Conservation (phyloP, 2,329 filamentous ascomycete species). For the Colletotrichum falcatum region DNA sequence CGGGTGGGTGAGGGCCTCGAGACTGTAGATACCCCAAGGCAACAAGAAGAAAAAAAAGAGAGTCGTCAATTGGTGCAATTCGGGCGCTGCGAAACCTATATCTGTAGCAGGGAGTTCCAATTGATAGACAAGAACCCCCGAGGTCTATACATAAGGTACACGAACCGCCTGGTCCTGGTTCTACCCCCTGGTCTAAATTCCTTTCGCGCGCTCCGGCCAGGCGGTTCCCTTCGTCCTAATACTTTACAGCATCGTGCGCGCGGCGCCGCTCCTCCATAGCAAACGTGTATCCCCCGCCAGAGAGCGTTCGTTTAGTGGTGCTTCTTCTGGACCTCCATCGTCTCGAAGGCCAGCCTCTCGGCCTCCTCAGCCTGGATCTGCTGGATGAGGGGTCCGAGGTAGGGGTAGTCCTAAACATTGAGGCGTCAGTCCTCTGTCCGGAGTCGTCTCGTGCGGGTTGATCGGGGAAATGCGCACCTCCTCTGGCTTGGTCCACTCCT, state of each 20-base stretch:
- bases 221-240: conserved; percentile 35
- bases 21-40: conserved; percentile 17
- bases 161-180: conserved; percentile 35
- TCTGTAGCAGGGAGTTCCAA: conserved; percentile 39
- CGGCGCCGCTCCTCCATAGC: conserved; percentile 15
- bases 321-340: conserved; percentile 63
- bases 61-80: conserved; percentile 34
- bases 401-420: conserved; percentile 61
- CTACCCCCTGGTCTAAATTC: conserved; percentile 30
- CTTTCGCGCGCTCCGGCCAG: conserved; percentile 33
- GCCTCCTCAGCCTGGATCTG: conserved; percentile 62
- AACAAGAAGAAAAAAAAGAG: conserved; percentile 19
- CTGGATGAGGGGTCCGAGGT: conserved; percentile 65
- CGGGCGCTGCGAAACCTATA: conserved; percentile 25
- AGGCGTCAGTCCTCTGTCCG: conserved; percentile 32
- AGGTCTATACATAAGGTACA: conserved; percentile 44
- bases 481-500: conserved; percentile 69
- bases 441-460: not conserved
- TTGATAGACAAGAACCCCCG: conserved; percentile 39
- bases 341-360: conserved; percentile 66
- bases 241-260: conserved; percentile 38
- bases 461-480: conserved; percentile 54
- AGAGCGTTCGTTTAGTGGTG: conserved; percentile 47
- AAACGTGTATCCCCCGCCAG: conserved; percentile 14
- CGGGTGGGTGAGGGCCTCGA: conserved; percentile 20